Evolutionary conservation across 495 filamentous ascomycete species (phyloP).

Genomic region (Xanthoparmelia taractica): DNA sequence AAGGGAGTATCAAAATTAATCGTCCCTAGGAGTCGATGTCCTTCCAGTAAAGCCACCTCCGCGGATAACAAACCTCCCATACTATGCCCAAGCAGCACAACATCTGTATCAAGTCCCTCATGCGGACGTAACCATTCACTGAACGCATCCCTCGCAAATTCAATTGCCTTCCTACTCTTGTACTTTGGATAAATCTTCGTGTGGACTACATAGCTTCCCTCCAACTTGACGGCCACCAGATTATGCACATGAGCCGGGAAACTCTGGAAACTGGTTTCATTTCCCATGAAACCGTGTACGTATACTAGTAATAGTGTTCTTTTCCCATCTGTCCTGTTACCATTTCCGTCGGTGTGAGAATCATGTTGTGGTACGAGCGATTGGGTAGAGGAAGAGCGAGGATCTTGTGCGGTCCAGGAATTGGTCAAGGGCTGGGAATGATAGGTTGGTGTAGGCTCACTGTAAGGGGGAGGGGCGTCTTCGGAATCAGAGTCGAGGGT

Average conservation of each 20-base stretch:
- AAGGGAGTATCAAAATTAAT: conserved; percentile 84
- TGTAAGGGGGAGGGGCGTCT: conserved; percentile 19
- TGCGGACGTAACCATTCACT: conserved; percentile 78
- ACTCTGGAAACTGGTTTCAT: conserved; percentile 76
- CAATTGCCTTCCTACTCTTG: conserved; percentile 68
- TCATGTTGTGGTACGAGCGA: conserved; percentile 49
- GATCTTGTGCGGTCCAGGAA: conserved; percentile 40
- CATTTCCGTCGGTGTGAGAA: conserved; percentile 27
- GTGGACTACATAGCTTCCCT: conserved; percentile 70
- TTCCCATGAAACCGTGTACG: conserved; percentile 91
- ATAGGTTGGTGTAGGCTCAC: conserved; percentile 9
- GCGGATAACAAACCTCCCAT: conserved; percentile 82
- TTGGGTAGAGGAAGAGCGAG: conserved; percentile 55
- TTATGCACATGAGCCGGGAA: conserved; percentile 85
- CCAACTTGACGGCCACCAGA: conserved; percentile 57
- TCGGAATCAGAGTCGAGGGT: background rate
- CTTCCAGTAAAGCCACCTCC: conserved; percentile 61
- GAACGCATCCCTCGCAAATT: conserved; percentile 70
- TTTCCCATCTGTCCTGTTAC: conserved; percentile 37
- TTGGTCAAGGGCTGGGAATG: conserved; percentile 16
- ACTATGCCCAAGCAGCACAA: conserved; percentile 80
- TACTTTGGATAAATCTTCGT: conserved; percentile 90
- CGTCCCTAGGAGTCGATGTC: conserved; percentile 74
- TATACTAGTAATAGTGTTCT: conserved; percentile 71
- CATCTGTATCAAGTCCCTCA: conserved; percentile 64